phyloP scores from a whole-genome alignment of 257 asterid genomes.

The Verbena officinalis region DNA sequence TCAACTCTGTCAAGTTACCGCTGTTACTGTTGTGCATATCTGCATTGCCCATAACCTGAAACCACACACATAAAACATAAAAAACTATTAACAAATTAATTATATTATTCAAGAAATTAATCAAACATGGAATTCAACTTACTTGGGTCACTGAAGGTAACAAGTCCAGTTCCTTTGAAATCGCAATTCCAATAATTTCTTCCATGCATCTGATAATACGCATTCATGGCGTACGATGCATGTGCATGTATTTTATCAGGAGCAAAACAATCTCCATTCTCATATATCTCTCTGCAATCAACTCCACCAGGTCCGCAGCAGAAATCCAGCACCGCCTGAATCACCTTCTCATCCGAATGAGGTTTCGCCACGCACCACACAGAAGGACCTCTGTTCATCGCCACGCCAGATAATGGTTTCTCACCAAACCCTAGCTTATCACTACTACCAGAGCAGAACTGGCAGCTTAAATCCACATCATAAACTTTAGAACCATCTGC shows the following conservation, averaged over 20 bases:
- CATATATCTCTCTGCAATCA: conserved; percentile 55
- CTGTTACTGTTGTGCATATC: conserved; percentile 51
- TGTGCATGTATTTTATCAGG: conserved; percentile 57
- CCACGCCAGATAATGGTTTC: conserved; percentile 30
- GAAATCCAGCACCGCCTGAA: conserved; percentile 50
- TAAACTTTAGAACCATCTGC: conserved; percentile 57
- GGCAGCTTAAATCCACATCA: conserved; percentile 61
- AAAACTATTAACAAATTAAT: not conserved
- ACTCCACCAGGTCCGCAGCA: conserved; percentile 68
- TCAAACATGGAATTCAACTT: conserved; percentile 24
- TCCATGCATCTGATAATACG: conserved; percentile 74
- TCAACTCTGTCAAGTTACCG: conserved; percentile 4
- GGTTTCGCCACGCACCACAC: conserved; percentile 83
- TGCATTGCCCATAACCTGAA: conserved; percentile 64
- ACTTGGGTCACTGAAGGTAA: conserved; percentile 68
- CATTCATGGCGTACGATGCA: conserved; percentile 65
- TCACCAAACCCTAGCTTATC: conserved; percentile 40
- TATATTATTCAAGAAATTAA: not conserved
- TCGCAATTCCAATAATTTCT: conserved; percentile 72
- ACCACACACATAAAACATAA: not conserved
- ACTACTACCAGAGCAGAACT: conserved; percentile 38
- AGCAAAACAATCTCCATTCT: conserved; percentile 44
- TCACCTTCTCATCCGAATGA: conserved; percentile 59
- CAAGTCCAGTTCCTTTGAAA: conserved; percentile 61
- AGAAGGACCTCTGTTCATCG: conserved; percentile 49